These are phyloP conservation scores for Colletotrichum chlorophyti DNA, from an alignment of 2,329 filamentous ascomycete genomes.

Conservation along the genomic window DNA sequence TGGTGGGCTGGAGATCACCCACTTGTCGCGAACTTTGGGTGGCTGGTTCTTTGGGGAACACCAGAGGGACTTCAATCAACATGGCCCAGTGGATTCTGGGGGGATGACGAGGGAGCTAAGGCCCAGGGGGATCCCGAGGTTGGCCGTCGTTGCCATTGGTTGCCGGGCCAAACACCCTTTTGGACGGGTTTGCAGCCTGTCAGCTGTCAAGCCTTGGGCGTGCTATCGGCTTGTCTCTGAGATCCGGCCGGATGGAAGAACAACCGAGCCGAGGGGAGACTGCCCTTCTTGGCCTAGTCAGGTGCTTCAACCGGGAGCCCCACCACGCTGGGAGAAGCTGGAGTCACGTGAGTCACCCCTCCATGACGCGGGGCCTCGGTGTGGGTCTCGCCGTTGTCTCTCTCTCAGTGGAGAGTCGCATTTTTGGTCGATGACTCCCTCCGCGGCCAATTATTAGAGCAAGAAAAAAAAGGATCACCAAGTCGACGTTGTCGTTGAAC, in stretches of 20 bases:
- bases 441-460: slow-evolving; percentile 1
- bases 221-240: no score
- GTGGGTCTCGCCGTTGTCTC: slow-evolving; percentile 9
- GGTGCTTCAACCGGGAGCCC: not conserved
- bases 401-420: not conserved
- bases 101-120: slow-evolving; percentile 19
- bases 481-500: not conserved
- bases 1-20: slow-evolving; percentile 18
- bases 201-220: no score
- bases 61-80: no score
- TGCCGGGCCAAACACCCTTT: slow-evolving; percentile 22
- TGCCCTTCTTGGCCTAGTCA: no score
- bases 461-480: slow-evolving; percentile 4
- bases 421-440: slow-evolving; percentile 26
- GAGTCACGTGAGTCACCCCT: slow-evolving; percentile 8
- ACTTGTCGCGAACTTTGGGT: slow-evolving; percentile 26
- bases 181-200: not conserved
- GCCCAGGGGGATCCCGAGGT: slow-evolving; percentile 29
- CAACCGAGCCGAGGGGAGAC: no score
- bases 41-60: slow-evolving; percentile 27
- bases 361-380: slow-evolving; percentile 5
- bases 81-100: slow-evolving; percentile 8
- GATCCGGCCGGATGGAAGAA: not conserved
- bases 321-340: no score
- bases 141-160: slow-evolving; percentile 30